Evolutionary conservation across 495 filamentous ascomycete species (phyloP), one percentile per base, ranked within the genome.

Genomic region (Cercophora scortea): DNA sequence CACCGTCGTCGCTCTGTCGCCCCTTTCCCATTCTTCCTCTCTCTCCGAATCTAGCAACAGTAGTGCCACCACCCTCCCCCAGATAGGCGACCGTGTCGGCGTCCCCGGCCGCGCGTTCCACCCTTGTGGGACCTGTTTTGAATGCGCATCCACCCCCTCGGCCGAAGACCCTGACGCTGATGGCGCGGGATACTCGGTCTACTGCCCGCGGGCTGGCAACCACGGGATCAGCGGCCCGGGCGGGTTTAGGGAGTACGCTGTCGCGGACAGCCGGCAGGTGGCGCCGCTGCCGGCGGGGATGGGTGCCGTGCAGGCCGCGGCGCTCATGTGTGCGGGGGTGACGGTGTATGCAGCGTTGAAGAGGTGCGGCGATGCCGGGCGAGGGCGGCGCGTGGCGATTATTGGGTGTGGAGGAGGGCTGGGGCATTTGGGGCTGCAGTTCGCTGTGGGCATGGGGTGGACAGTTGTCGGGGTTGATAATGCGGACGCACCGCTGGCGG

Each of bases 351-450:
- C 66, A 15, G 62, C 69, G 3, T 51, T 80, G 32, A 63, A 64
- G 6, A 63, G 70, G 45, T 75, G 73, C 46, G 64, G 65, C n/a
- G 53, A 77, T 9, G 57, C 61, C 17, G 8, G 3, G 13, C 13
- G 12, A 44, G 55, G 68, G 0, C 74, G 69, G 35, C 59, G 71
- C 8, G 74, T 81, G 6, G 79, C 67, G 8, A 62, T 82, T 32
- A 69, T 80, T 52, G 79, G 78, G 1, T 65, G 79, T 32, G 62
- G 62, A 16, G 79, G 79, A 12, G 79, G 78, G 10, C 65, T 82
- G 3, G 79, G 79, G 8, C 79, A 83, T 63, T 48, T 81, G 32
- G 79, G 78, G 3, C 74, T 83, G 43, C 72, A 79, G 61, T 74
- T 80, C 44, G 78, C 76, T 12, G 57, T 61, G n/a, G 69, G 70